phyloP scores from a whole-genome alignment of 2,329 filamentous ascomycete species.

The Ustulina deusta region DNA sequence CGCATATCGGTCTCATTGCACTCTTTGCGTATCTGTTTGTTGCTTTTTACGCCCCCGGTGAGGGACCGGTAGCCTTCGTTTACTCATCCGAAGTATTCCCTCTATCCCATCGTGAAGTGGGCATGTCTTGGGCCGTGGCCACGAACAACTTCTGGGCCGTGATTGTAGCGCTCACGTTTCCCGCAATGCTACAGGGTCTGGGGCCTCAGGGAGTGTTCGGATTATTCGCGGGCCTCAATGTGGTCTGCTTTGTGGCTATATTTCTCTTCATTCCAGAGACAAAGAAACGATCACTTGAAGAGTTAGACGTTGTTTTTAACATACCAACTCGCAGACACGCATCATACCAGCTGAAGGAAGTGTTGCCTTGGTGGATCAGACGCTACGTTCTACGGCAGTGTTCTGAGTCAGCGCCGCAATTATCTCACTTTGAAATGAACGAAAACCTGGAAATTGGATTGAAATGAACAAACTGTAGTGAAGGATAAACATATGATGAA shows the following conservation, averaged over 20 bases:
- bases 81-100: background rate
- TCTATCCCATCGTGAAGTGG: background rate
- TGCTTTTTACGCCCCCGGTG: background rate
- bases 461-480: background rate
- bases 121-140: background rate
- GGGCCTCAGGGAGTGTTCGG: background rate
- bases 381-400: background rate
- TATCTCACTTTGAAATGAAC: background rate
- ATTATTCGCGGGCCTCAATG: background rate
- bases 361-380: background rate
- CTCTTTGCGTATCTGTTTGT: background rate
- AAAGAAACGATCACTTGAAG: background rate
- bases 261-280: background rate
- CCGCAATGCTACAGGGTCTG: background rate
- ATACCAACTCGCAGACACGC: background rate
- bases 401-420: background rate
- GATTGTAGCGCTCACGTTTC: background rate
- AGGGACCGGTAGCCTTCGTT: background rate
- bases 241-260: background rate
- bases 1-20: background rate
- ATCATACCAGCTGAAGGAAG: background rate
- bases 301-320: background rate
- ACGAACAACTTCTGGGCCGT: conserved; percentile 2
- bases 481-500: too few relatives aligned
- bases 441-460: background rate